Base-by-base conservation (phyloP, 805 yeast genomes). In the Starmerella bombicola region DNA sequence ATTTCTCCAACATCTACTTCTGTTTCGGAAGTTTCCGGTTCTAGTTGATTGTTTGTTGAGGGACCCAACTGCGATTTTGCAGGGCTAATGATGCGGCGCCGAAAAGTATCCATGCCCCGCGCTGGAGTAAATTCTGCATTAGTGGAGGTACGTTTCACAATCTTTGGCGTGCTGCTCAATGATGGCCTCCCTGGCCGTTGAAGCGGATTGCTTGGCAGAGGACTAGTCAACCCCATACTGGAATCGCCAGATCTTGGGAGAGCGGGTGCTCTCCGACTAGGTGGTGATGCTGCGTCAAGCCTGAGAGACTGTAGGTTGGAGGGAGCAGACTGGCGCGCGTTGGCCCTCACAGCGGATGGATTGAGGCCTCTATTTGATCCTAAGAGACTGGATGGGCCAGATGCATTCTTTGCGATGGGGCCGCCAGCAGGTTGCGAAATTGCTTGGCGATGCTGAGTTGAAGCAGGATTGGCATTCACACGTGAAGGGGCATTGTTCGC, bases 51-150 rank as follows among this genome's bases (percentile, higher is more conserved):
- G 15, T 21, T 4, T 19, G 35, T 7, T 17, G 20, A 6, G 5
- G 35, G 13, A 4, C 35, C 35, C 9, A 17, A 17, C 25, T 32
- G 35, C 7, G 35, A 21, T 26, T 35, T 37, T 5, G 37, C 47
- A 9, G 55, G 55, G 33, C 54, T 51, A 16, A 43, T 34, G 2
- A 51, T 29, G n/a, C 54, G 43, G 17, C 56, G 43, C 9, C 56
- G 48, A 3, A 37, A 22, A 2, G 52, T 29, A 5, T 43, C 42
- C 1, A 22, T 30, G 5, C 38, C 47, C n/a, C 50, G 46, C 5
- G 42, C 50, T 2, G 57, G 57, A 13, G 57, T 53, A 32, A 52
- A 49, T 20, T 49, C 55, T 5, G 54, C 51, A 10, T 35, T 25
- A 3, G 43, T 31, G 6, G 43, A 33, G 12, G 43, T 39, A 5